A percentile compares a stretch with the other conserved stretches of the same genome.
These are phyloP conservation scores for Yamadazyma aaseri DNA, from an alignment of 1,139 yeast species.

Conservation along the genomic window DNA sequence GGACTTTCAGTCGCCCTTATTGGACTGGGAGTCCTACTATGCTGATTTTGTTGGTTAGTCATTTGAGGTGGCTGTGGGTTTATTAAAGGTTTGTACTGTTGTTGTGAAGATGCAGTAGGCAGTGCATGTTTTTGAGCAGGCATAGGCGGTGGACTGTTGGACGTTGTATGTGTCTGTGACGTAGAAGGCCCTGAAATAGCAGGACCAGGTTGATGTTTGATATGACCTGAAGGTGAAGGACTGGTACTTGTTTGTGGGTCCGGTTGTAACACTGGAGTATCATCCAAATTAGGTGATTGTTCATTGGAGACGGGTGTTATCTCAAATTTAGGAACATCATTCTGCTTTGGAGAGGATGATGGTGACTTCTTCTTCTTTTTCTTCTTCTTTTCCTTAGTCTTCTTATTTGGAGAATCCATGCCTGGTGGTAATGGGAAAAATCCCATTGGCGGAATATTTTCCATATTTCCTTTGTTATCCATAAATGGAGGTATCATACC, in stretches of 20 bases:
- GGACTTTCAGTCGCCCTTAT: too few species aligned
- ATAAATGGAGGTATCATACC: constrained; percentile 17
- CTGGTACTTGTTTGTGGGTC: background rate
- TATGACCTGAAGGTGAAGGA: background rate
- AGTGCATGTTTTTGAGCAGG: too few species aligned
- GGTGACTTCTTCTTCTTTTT: constrained; percentile 16
- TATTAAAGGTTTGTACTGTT: too few species aligned
- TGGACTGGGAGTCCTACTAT: too few species aligned
- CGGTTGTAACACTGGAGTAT: constrained; percentile 3
- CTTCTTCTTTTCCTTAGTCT: constrained; percentile 13
- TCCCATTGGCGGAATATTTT: constrained; percentile 16
- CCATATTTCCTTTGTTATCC: constrained; percentile 13
- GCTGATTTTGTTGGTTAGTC: too few species aligned
- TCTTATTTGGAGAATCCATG: constrained; percentile 16
- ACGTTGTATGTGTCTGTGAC: too few species aligned
- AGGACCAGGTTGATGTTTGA: background rate
- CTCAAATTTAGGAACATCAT: constrained; percentile 13
- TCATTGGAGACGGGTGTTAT: constrained; percentile 14
- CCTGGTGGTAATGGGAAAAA: constrained; percentile 20
- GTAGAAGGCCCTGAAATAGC: too few species aligned
- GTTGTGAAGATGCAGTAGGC: too few species aligned
- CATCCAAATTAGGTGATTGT: constrained; percentile 3
- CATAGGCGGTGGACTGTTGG: too few species aligned
- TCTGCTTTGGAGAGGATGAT: constrained; percentile 12
- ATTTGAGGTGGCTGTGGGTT: too few species aligned